Evolutionary conservation across 139 green algal genomes (phyloP), one percentile per base, ranked within the genome.

Genomic region (Tetraselmis chui): DNA sequence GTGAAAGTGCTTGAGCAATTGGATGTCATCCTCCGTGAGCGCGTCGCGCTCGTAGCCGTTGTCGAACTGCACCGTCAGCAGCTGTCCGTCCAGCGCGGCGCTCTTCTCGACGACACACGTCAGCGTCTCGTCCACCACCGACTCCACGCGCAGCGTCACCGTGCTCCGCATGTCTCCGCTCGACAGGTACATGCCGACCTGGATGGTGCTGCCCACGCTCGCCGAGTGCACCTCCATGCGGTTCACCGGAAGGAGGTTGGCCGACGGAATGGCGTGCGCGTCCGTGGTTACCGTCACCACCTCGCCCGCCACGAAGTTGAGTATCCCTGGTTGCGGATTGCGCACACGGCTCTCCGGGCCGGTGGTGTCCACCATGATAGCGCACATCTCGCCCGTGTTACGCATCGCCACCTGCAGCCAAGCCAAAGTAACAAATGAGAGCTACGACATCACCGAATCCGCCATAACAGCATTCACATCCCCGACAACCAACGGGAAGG

Each of bases 281-380:
- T 2, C 58, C 32, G 28, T 32, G 25, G 59, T 28, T 1, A 59
- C 23, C 27, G 26, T 5, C 11, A 81, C 77, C 18, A 59, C 27
- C 27, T 79, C 22, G 22, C 28, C n/a, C 30, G 76, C 32, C 2
- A 80, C n/a, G 1, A 77, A 67, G 11, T 2, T 30, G 22, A 77
- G 79, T 28, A 31, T 23, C 5, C n/a, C 28, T 0, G 11, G 2
- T 1, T 29, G 89, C 90, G 87, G 89, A 86, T 93, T 92, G 29
- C 89, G 78, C 1, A 93, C 89, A 1, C 89, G 76, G 30, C 93
- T 89, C 75, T 94, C 91, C 5, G 88, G 88, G 28, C 94, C 94
- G 31, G 88, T 78, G 0, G 92, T 95, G 85, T 98, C 93, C 30
- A 98, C 32, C 79, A 95, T 92, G 1, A 95, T 90, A 59, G 90